These are phyloP conservation scores for Saccharomyces hybrid DNA, from an alignment of 1,139 yeast genomes.

Conservation along the genomic window DNA sequence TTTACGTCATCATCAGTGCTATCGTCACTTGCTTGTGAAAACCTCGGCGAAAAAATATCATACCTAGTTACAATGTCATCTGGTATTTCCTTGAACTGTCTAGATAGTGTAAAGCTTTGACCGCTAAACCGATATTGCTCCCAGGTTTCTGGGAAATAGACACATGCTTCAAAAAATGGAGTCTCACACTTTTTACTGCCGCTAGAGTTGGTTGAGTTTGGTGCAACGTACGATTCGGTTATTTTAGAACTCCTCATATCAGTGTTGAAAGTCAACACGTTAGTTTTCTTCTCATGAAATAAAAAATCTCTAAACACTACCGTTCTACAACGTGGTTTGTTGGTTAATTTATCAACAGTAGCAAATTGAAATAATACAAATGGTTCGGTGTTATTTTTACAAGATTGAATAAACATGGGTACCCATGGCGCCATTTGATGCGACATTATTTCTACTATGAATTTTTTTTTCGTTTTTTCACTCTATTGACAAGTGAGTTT, in stretches of 20 bases:
- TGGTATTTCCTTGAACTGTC: constrained; percentile 10
- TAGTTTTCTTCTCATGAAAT: constrained; percentile 60
- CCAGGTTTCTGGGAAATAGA: constrained; percentile 53
- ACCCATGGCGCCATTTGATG: constrained; percentile 70
- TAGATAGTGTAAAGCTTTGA: constrained; percentile 36
- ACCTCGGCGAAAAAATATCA: constrained; percentile 30
- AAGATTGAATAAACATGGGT: constrained; percentile 47
- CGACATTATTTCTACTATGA: not conserved
- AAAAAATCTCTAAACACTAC: constrained; percentile 70
- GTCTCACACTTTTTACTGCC: constrained; percentile 32
- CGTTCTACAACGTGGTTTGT: constrained; percentile 61
- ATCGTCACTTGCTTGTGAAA: constrained; percentile 3
- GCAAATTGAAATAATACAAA: constrained; percentile 62
- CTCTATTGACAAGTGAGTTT: not conserved
- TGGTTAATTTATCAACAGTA: constrained; percentile 46
- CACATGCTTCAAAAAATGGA: constrained; percentile 58
- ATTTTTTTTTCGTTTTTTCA: not conserved
- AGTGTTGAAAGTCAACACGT: constrained; percentile 62
- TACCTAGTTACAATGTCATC: constrained; percentile 13
- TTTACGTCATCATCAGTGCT: not conserved
- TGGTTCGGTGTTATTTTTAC: constrained; percentile 39
- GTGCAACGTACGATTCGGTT: constrained; percentile 37
- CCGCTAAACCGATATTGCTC: constrained; percentile 74
- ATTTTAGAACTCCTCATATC: constrained; percentile 65
- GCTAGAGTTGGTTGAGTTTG: not conserved